A percentile compares a stretch with the other conserved stretches of the same genome.
These are phyloP conservation scores for Penicillium lividum DNA, from an alignment of 495 filamentous ascomycete species.

Conservation along the genomic window DNA sequence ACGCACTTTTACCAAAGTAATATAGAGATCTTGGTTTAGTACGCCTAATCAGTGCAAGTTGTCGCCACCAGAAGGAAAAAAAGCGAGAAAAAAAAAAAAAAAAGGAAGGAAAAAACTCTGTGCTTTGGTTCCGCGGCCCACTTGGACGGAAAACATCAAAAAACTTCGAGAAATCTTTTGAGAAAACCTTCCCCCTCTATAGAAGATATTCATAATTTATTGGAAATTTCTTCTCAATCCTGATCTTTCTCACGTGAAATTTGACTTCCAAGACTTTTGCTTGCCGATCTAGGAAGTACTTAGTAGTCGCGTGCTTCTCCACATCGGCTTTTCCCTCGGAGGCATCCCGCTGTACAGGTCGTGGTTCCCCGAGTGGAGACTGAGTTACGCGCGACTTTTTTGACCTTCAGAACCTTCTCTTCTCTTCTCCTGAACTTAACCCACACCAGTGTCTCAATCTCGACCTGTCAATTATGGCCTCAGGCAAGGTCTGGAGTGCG, in stretches of 20 bases:
- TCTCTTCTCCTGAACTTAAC: conserved; percentile 4
- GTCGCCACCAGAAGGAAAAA: not conserved
- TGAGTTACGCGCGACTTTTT: conserved; percentile 12
- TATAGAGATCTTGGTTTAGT: not conserved
- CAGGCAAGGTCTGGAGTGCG: conserved; percentile 19
- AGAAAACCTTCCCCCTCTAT: too few relatives aligned
- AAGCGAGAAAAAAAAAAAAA: too few relatives aligned
- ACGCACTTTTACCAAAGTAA: too few relatives aligned
- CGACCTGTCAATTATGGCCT: conserved; percentile 27
- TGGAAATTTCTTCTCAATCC: not conserved
- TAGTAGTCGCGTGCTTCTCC: conserved; percentile 28
- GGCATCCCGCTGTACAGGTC: conserved; percentile 9
- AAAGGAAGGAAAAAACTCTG: not conserved
- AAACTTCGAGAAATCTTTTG: not conserved
- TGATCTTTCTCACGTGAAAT: not conserved
- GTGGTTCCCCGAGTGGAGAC: conserved; percentile 10
- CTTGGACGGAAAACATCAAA: not conserved
- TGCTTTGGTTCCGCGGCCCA: not conserved
- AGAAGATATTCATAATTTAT: too few relatives aligned
- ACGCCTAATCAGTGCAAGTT: not conserved
- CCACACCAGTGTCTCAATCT: not conserved
- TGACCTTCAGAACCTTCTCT: conserved; percentile 14
- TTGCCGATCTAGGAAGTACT: conserved; percentile 17
- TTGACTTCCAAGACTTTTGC: conserved; percentile 21
- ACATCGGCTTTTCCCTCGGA: conserved; percentile 21